These are phyloP conservation scores for Tinospora cordifolia DNA, from an alignment of 164 flowering plant species.

Conservation along the genomic window DNA sequence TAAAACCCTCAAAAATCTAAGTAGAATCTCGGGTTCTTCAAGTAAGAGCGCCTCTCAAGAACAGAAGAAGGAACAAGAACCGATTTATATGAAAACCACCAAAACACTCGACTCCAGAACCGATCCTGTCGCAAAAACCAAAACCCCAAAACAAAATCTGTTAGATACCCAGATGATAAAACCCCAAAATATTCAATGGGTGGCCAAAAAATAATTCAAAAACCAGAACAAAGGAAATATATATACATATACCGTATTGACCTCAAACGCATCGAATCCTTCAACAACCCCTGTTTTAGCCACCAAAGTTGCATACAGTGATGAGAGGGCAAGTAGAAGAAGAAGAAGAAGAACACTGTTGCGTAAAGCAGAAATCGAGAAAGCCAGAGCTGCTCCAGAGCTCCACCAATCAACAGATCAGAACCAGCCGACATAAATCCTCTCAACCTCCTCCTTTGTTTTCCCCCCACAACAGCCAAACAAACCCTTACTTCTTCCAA, in stretches of 20 bases:
- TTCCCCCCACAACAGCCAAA: neutral
- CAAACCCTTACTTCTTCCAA: neutral
- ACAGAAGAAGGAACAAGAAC: constrained; percentile 42
- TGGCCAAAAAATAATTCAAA: neutral
- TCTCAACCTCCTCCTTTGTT: constrained; percentile 4
- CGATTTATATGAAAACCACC: constrained; percentile 68
- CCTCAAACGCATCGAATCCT: constrained; percentile 86
- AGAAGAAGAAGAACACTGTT: neutral
- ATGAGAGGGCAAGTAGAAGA: constrained; percentile 11
- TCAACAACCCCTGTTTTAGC: constrained; percentile 20
- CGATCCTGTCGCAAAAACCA: constrained; percentile 71
- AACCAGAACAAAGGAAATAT: neutral
- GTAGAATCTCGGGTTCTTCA: constrained; percentile 17
- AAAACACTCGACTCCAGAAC: constrained; percentile 66
- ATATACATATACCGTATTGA: constrained; percentile 48
- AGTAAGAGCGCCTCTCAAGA: constrained; percentile 56
- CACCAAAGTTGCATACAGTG: constrained; percentile 43
- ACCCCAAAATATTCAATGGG: constrained; percentile 3
- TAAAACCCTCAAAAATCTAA: constrained; percentile 7
- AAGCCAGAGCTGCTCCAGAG: constrained; percentile 54
- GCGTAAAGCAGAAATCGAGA: neutral
- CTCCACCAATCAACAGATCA: constrained; percentile 43
- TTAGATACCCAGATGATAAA: constrained; percentile 5
- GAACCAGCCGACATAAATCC: constrained; percentile 75
- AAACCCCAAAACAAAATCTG: constrained; percentile 2